These are phyloP conservation scores for Mycena crocata DNA, from an alignment of 768 basidiomycete species.

Conservation along the genomic window DNA sequence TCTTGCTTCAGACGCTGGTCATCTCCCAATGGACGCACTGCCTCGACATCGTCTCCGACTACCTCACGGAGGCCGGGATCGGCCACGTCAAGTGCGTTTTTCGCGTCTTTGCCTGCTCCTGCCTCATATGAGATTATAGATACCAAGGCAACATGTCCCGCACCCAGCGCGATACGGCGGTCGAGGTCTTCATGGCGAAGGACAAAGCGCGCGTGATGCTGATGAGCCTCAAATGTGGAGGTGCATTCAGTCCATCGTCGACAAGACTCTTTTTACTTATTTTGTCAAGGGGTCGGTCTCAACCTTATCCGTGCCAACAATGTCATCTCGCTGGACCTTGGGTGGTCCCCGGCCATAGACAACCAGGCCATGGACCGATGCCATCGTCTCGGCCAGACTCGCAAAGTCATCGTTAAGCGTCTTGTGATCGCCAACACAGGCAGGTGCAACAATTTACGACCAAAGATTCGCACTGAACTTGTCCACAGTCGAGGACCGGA, in stretches of 20 bases:
- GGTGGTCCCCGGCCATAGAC: conserved; percentile 74
- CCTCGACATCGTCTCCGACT: conserved; percentile 71
- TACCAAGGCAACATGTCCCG: conserved; percentile 73
- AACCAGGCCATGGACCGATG: conserved; percentile 38
- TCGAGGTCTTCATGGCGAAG: conserved; percentile 70
- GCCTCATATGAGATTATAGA: conserved; percentile 41
- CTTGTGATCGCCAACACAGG: conserved; percentile 66
- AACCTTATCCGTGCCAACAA: conserved; percentile 74
- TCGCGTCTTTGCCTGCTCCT: background rate
- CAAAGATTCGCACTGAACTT: background rate
- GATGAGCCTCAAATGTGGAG: conserved; percentile 74
- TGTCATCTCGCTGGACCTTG: conserved; percentile 72
- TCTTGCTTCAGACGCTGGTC: conserved; percentile 60
- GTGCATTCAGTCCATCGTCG: conserved; percentile 38
- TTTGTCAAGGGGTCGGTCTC: conserved; percentile 55
- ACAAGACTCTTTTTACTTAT: background rate
- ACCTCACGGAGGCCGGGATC: conserved; percentile 64
- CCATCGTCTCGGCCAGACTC: conserved; percentile 67
- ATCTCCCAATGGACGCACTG: conserved; percentile 80
- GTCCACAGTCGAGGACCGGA: conserved; percentile 69
- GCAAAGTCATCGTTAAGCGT: conserved; percentile 63
- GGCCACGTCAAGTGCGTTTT: conserved; percentile 63
- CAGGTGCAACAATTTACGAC: background rate
- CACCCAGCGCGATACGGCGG: conserved; percentile 62
- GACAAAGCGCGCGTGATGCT: conserved; percentile 70